Conservation (phyloP, 306 rosid genomes). For the Gillenia trifoliata region DNA sequence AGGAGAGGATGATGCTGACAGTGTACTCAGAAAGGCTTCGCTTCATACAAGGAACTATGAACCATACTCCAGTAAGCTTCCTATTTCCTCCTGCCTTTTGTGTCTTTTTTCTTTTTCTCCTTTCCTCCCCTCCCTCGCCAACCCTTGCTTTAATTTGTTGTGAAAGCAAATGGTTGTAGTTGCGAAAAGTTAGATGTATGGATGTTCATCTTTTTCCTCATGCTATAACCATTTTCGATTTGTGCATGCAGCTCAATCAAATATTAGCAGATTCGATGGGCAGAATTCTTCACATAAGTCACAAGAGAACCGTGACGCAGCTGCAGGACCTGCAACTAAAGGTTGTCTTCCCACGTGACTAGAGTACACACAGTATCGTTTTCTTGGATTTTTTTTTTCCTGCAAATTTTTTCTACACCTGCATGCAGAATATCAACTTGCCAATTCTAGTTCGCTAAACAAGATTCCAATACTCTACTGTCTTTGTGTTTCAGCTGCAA, state of each 20-base stretch:
- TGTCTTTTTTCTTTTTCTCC: background rate
- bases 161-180: background rate
- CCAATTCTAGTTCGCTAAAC: background rate
- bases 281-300: slow-evolving; percentile 48
- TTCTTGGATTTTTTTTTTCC: background rate
- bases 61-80: slow-evolving; percentile 41
- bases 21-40: slow-evolving; percentile 66
- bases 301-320: slow-evolving; percentile 48
- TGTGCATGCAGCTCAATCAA: slow-evolving; percentile 40
- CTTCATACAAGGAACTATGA: slow-evolving; percentile 53
- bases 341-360: slow-evolving; percentile 49
- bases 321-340: slow-evolving; percentile 54
- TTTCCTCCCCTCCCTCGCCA: background rate
- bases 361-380: slow-evolving; percentile 2
- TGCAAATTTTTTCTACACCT: background rate
- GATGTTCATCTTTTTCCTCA: background rate
- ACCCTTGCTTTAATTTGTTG: background rate
- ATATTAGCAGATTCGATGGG: slow-evolving; percentile 45
- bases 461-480: slow-evolving; percentile 5
- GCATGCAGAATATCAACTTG: background rate
- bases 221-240: slow-evolving; percentile 3
- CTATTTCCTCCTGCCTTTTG: slow-evolving; percentile 5
- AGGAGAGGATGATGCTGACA: slow-evolving; percentile 95
- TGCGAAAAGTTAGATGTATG: background rate
- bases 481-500: slow-evolving; percentile 50